Base-by-base conservation (phyloP, 352 stramenopile genomes). In the Globisporangium spiculum region DNA sequence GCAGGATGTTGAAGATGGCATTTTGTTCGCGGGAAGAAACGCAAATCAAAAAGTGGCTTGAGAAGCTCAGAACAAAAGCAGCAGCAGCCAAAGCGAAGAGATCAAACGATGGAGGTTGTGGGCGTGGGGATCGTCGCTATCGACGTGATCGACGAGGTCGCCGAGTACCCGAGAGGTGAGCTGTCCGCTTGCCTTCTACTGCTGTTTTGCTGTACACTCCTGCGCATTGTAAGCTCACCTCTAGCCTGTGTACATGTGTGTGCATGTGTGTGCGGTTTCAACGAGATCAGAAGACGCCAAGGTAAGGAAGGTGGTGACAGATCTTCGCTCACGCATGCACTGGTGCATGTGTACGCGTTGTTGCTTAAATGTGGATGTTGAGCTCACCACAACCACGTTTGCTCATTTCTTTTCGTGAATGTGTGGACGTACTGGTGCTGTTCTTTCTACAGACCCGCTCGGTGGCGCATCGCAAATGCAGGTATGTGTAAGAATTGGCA, bases 121-220 rank as follows among this genome's bases (percentile, higher is more conserved):
- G 83, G 71, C 20, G 79, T 92, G 48, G 85, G 85, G n/a, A 93
- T 89, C 72, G 83, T 78, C 32, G 79, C 85, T 38, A 83, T 93
- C 62, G 83, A 93, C 69, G 72, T 93, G 30, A 79, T 92, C 57
- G 73, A 86, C 46, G 82, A 90, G 63, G 80, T 93, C 32, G 80
- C 75, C 10, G 52, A 55, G 63, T 93, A 79, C 54, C 85, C 85
- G 10, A 60, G 76, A 77, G 85, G 85, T 93, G 63, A 27, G 66
- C 38, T 1, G 4, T 0, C 7, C 6, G 27, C 27, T 32, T 38
- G 12, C 10, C 14, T 34, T 14, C 30, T 16, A 41, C 22, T 12
- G 26, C 14, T 34, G 22, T 22, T 24, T 20, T n/a, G 14, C 20
- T n/a, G 2, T 34, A 20, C 36, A 44, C 10, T 44, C 4, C 48